These are phyloP conservation scores for Cutaneotrichosporon daszewskae DNA, from an alignment of 1,284 basidiomycete genomes.

Conservation along the genomic window DNA sequence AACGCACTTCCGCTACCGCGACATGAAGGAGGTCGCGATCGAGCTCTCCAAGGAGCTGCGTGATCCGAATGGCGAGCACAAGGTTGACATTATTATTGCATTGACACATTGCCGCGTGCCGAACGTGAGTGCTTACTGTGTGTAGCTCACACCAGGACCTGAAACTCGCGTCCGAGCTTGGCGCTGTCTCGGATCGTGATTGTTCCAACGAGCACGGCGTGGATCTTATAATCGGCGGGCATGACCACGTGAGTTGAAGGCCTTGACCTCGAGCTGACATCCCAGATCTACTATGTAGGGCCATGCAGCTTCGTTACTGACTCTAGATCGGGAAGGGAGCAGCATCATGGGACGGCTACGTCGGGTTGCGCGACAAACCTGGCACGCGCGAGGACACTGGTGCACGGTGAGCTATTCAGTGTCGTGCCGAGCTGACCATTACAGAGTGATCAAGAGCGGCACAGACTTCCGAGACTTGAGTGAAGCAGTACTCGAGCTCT, in stretches of 20 bases:
- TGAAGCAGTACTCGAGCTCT: slow-evolving; percentile 62
- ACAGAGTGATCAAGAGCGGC: slow-evolving; percentile 67
- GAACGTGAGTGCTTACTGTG: slow-evolving; percentile 51
- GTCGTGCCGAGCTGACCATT: background rate
- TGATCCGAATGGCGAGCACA: slow-evolving; percentile 62
- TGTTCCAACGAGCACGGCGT: slow-evolving; percentile 62
- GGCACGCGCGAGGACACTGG: slow-evolving; percentile 71
- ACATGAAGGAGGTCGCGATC: slow-evolving; percentile 61
- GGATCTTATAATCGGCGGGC: slow-evolving; percentile 80
- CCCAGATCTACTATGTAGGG: slow-evolving; percentile 30
- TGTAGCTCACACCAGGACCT: slow-evolving; percentile 57
- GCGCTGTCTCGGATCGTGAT: slow-evolving; percentile 56
- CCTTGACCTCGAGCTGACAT: slow-evolving; percentile 1
- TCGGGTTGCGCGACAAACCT: slow-evolving; percentile 55
- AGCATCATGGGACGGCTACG: slow-evolving; percentile 64
- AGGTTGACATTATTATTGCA: slow-evolving; percentile 72
- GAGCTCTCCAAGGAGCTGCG: slow-evolving; percentile 65
- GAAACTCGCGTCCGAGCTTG: slow-evolving; percentile 56
- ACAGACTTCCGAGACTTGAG: slow-evolving; percentile 86
- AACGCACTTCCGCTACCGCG: slow-evolving; percentile 60
- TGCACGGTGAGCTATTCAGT: slow-evolving; percentile 53
- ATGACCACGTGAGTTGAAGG: slow-evolving; percentile 63
- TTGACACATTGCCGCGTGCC: slow-evolving; percentile 72
- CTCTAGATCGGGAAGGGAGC: slow-evolving; percentile 70
- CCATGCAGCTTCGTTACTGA: background rate